Base-by-base conservation (phyloP, 139 green algal species). In the Chlamydomonas sp. region DNA sequence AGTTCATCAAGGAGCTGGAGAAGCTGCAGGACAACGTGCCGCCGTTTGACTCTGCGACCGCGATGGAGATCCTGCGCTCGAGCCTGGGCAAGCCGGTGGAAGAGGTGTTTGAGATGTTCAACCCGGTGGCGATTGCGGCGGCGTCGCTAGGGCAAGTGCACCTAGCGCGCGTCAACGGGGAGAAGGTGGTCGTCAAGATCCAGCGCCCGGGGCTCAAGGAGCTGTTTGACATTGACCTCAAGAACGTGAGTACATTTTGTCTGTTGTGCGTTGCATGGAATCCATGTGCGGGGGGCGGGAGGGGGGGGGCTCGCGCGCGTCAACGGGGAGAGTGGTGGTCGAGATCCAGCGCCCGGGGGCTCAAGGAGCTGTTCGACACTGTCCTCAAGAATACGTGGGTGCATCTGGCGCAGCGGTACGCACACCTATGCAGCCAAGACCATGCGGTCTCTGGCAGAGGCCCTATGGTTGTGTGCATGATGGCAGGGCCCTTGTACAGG, bases 21-120 rank as follows among this genome's bases (percentile, higher is more conserved):
- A 90, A 96, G 79, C 84, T 99, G 70, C 91, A 95, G 88, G 95
- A 99, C 80, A 91, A 95, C 49, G 95, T 98, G 50, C 94, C 95
- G 1, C 83, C 95, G 2, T 97, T 99, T 76, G 83, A 89, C 39
- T 76, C 74, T 1, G 76, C 83, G 28, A 87, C 84, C 3, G 92
- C 92, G 3, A 69, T 88, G n/a, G 62, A 71, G 20, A 98, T 96
- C 47, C 69, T 99, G 5, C 77, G 97, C 77, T 63, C 77, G 35
- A 85, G 85, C 60, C 78, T 98, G 37, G 93, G 93, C 8, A 72
- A n/a, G 47, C 79, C 83, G 2, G 69, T 94, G 16, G 62, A 74
- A 0, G 70, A 92, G 65, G 69, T 93, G 47, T 99, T 96, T 81
- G 82, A 89, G 5, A 62, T 84, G 36, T 98, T 99, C 74, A 81